Percentiles rank a stretch among this genome's conserved stretches.
These are phyloP conservation scores for Trichoderma lentiforme DNA, from an alignment of 2,329 filamentous ascomycete genomes.

Conservation along the genomic window DNA sequence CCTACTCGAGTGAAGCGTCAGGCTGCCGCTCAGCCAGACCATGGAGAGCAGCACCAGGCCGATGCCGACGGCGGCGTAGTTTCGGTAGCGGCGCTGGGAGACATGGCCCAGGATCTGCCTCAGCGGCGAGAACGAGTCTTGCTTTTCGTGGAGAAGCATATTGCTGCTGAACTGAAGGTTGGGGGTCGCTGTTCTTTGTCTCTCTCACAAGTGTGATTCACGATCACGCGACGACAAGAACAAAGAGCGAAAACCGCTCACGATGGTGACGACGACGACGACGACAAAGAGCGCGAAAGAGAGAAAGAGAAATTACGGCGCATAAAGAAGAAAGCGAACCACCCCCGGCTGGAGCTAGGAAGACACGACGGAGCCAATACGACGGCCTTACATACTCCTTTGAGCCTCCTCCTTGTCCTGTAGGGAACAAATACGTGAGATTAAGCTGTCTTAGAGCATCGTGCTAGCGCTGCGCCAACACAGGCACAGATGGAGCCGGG, in stretches of 20 bases:
- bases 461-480: not conserved
- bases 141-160: conserved; percentile 2
- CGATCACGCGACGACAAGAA: not conserved
- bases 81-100: conserved; percentile 5
- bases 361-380: not conserved
- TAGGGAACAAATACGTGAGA: conserved; percentile 6
- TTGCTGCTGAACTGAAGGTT: not conserved
- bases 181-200: not conserved
- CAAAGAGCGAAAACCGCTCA: not conserved
- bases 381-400: not conserved
- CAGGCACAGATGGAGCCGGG: not conserved
- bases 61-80: conserved; percentile 11
- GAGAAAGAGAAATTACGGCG: not conserved
- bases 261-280: not conserved
- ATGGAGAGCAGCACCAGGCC: not conserved
- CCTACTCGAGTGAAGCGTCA: not conserved
- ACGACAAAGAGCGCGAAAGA: not conserved
- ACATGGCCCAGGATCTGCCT: not conserved
- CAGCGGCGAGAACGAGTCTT: conserved; percentile 1
- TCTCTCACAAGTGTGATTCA: not conserved
- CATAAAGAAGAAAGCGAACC: not conserved
- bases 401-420: not conserved
- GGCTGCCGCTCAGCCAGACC: conserved; percentile 1
- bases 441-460: conserved; percentile 3
- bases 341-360: not conserved